Conservation (phyloP, 2,329 filamentous ascomycete genomes). For the Fusarium oxysporum region DNA sequence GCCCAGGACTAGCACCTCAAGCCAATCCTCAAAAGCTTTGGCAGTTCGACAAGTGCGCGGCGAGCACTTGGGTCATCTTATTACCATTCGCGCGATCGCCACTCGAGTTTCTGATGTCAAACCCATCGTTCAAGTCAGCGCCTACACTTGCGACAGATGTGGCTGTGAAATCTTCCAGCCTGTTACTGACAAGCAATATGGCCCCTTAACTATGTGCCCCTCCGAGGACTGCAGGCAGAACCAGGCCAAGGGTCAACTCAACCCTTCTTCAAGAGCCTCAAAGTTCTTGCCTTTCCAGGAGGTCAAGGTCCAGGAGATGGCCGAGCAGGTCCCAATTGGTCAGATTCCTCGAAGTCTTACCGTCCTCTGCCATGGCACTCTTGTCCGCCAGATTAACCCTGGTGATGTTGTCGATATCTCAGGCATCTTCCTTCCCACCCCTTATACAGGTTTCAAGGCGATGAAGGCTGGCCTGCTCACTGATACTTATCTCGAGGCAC, state of each 20-base stretch:
- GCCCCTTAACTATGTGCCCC: constrained; percentile 86
- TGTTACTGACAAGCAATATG: constrained; percentile 89
- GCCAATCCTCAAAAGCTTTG: constrained; percentile 72
- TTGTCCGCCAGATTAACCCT: constrained; percentile 88
- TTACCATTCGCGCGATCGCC: constrained; percentile 93
- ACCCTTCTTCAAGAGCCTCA: constrained; percentile 93
- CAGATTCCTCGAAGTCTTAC: constrained; percentile 95
- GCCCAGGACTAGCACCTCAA: constrained; percentile 79
- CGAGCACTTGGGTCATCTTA: constrained; percentile 91
- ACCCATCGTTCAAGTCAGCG: constrained; percentile 96
- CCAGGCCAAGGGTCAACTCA: constrained; percentile 92
- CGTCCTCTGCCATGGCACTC: constrained; percentile 86
- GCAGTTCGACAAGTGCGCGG: constrained; percentile 95
- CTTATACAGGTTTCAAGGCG: constrained; percentile 98
- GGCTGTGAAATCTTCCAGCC: constrained; percentile 98
- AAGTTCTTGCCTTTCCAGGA: constrained; percentile 99
- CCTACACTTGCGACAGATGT: constrained; percentile 96
- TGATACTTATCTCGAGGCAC: constrained; percentile 96
- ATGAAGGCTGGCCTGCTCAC: constrained; percentile 96
- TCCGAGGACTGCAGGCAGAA: constrained; percentile 92
- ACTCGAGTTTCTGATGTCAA: constrained; percentile 98
- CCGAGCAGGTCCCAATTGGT: constrained; percentile 98
- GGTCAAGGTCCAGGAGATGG: constrained; percentile 98
- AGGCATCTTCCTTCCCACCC: constrained; percentile 95
- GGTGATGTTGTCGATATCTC: constrained; percentile 95